A percentile compares a stretch with the other conserved stretches of the same genome.
Evolutionary conservation across 2,329 filamentous ascomycete species (phyloP).

Genomic region (Phoma herbarum): DNA sequence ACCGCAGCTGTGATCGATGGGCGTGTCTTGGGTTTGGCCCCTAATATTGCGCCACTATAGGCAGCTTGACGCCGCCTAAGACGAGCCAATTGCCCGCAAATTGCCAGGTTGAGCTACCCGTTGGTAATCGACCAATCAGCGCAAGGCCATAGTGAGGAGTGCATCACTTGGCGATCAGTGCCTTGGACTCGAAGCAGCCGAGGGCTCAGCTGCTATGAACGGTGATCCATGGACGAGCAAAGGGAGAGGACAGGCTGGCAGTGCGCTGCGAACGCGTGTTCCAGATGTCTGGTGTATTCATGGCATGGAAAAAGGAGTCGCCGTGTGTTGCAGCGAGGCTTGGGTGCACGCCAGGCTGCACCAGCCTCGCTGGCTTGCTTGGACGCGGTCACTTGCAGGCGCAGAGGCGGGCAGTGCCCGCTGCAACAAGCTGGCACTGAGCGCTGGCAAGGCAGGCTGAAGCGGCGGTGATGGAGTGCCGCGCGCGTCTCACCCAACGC

Average conservation of each 20-base stretch:
- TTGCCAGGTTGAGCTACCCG: conserved; percentile 16
- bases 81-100: conserved; percentile 20
- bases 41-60: conserved; percentile 28
- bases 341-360: conserved; percentile 17
- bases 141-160: conserved; percentile 19
- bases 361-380: conserved; percentile 25
- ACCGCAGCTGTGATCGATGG: conserved; percentile 31
- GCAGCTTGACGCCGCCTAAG: conserved; percentile 20
- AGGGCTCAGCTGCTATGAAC: conserved; percentile 24
- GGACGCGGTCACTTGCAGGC: conserved; percentile 29
- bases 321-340: conserved; percentile 36
- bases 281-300: conserved; percentile 23
- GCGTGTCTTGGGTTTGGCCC: conserved; percentile 20
- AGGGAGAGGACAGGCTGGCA: conserved; percentile 27
- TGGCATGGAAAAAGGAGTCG: conserved; percentile 30
- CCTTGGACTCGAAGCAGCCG: conserved; percentile 15
- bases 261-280: conserved; percentile 23
- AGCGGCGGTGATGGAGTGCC: conserved; percentile 14
- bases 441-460: conserved; percentile 1
- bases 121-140: conserved; percentile 23
- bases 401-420: conserved; percentile 33
- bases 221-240: conserved; percentile 16
- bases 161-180: conserved; percentile 28
- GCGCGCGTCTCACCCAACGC: conserved; percentile 29
- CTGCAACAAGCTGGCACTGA: conserved; percentile 13